These are phyloP conservation scores for Phytophthora foliorum DNA, from an alignment of 352 stramenopile species.

Conservation along the genomic window DNA sequence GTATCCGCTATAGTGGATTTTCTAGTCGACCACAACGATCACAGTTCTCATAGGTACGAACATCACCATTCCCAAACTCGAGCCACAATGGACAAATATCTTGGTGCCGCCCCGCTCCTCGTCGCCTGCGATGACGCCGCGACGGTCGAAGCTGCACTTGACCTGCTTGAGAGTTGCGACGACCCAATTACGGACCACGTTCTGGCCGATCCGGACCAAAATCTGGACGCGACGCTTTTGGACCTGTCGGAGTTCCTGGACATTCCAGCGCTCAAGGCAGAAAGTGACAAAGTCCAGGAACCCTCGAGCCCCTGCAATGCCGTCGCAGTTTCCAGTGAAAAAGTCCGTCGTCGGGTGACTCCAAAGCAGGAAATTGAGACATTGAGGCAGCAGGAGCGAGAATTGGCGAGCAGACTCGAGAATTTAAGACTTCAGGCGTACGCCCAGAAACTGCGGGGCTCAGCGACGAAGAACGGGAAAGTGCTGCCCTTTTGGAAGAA, in stretches of 20 bases:
- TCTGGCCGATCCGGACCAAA: not conserved
- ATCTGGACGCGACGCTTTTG: conserved; percentile 10
- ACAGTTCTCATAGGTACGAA: not conserved
- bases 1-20: conserved; percentile 11
- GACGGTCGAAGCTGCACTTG: conserved; percentile 26
- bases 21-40: not conserved
- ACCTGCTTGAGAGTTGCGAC: conserved; percentile 27
- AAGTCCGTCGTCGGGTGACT: conserved; percentile 17
- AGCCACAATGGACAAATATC: conserved; percentile 12
- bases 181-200: not conserved
- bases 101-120: conserved; percentile 3
- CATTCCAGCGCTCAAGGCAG: not conserved
- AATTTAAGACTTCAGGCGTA: conserved; percentile 19
- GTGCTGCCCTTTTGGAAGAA: conserved; percentile 38
- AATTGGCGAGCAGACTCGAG: conserved; percentile 29
- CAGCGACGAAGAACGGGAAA: conserved; percentile 1
- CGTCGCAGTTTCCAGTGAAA: not conserved
- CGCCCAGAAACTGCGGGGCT: conserved; percentile 1
- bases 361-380: conserved; percentile 34
- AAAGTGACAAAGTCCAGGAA: not conserved
- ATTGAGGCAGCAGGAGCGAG: conserved; percentile 22
- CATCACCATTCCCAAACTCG: not conserved
- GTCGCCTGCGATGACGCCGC: conserved; percentile 26
- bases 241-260: conserved; percentile 19
- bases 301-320: not conserved